Percentiles rank a stretch among this genome's conserved stretches.
phyloP scores from a whole-genome alignment of 2,329 filamentous ascomycete genomes.

The Scortechinia acanthostroma region DNA sequence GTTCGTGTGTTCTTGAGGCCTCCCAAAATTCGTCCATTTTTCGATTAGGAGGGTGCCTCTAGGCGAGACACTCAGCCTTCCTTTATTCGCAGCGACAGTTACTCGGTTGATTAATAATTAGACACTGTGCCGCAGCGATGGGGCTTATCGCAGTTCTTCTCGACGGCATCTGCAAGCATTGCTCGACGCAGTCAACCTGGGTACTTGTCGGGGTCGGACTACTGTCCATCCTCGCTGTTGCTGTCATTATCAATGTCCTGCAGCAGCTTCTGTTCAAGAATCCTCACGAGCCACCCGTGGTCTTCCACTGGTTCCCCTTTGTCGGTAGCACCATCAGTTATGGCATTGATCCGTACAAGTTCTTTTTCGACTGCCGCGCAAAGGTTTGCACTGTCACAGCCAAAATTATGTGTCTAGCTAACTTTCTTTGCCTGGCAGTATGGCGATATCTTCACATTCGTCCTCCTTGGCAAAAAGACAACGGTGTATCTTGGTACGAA shows the following conservation, averaged over 20 bases:
- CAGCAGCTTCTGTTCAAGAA: constrained; percentile 76
- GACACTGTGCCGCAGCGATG: constrained; percentile 20
- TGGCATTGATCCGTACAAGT: constrained; percentile 85
- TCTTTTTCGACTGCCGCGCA: constrained; percentile 70
- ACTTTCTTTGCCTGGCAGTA: constrained; percentile 65
- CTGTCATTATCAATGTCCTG: constrained; percentile 72
- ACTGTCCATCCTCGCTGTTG: constrained; percentile 34
- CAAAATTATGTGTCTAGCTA: constrained; percentile 53
- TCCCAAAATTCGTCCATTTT: too few species aligned
- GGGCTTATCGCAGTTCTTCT: constrained; percentile 41
- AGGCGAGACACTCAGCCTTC: too few species aligned
- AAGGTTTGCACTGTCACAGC: constrained; percentile 48
- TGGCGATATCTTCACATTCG: constrained; percentile 83
- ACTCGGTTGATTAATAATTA: too few species aligned
- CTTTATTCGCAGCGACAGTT: too few species aligned
- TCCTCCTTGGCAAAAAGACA: constrained; percentile 81
- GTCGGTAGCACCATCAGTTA: constrained; percentile 89
- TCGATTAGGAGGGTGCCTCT: too few species aligned
- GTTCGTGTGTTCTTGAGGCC: too few species aligned
- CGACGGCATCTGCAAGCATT: constrained; percentile 28
- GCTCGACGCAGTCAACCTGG: constrained; percentile 34
- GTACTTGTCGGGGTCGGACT: constrained; percentile 37
- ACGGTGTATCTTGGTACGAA: constrained; percentile 76
- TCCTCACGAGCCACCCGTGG: constrained; percentile 71
- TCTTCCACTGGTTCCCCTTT: constrained; percentile 76